These are phyloP conservation scores for Nitzschia sp. DNA, from an alignment of 108 stramenopile species.

Conservation along the genomic window DNA sequence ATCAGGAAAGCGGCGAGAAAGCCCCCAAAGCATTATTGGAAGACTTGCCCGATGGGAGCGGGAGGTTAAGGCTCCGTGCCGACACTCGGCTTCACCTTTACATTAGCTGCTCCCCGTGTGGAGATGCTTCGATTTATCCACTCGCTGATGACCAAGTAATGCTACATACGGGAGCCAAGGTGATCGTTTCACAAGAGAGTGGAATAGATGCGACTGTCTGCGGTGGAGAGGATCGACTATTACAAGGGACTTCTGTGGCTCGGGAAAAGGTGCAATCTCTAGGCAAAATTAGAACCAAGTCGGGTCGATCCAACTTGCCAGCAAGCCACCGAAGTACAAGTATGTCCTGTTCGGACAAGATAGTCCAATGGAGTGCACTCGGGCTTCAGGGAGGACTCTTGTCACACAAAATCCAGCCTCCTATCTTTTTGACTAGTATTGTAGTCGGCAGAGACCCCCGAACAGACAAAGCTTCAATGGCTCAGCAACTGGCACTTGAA, in stretches of 20 bases:
- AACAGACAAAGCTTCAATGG: conserved; percentile 6
- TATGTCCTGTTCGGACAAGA: conserved; percentile 93
- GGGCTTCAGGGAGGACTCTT: conserved; percentile 78
- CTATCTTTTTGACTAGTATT: conserved; percentile 60
- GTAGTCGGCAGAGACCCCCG: conserved; percentile 72
- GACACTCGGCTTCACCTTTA: conserved; percentile 83
- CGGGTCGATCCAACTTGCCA: conserved; percentile 87
- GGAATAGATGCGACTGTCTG: conserved; percentile 25
- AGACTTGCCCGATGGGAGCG: not conserved
- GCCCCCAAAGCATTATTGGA: not conserved
- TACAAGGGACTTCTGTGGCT: conserved; percentile 37
- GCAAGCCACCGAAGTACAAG: conserved; percentile 69
- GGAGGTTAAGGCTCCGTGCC: conserved; percentile 4
- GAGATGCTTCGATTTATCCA: conserved; percentile 90
- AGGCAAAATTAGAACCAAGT: conserved; percentile 83
- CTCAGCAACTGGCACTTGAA: conserved; percentile 57
- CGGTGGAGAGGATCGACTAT: conserved; percentile 26
- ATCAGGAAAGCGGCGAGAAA: not conserved
- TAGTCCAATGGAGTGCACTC: conserved; percentile 81
- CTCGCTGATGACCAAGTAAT: conserved; percentile 23
- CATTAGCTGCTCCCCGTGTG: conserved; percentile 93
- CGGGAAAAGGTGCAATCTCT: conserved; percentile 70
- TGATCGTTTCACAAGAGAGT: conserved; percentile 54
- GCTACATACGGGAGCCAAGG: conserved; percentile 89
- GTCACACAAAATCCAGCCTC: conserved; percentile 41